Conservation (phyloP, 2,329 filamentous ascomycete species). For the Pseudocercospora macadamiae region DNA sequence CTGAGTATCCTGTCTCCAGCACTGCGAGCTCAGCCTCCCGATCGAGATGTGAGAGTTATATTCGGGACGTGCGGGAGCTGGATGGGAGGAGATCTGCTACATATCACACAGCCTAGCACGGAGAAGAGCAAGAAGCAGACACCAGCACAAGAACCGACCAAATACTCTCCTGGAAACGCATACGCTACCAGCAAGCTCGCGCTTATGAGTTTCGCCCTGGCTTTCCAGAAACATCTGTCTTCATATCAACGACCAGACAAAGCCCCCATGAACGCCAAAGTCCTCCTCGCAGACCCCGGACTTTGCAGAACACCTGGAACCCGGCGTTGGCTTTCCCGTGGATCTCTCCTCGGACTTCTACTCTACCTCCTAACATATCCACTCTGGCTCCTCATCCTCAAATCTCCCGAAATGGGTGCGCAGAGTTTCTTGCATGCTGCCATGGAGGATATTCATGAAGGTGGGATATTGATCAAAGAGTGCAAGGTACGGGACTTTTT, state of each 20-base stretch:
- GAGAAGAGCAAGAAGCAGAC: conserved; percentile 57
- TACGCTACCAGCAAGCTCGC: conserved; percentile 65
- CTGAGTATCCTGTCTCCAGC: conserved; percentile 89
- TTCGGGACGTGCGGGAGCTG: conserved; percentile 88
- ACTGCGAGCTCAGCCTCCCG: conserved; percentile 85
- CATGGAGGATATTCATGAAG: conserved; percentile 72
- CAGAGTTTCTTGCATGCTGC: conserved; percentile 84
- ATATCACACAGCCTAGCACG: conserved; percentile 47
- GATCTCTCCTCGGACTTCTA: conserved; percentile 76
- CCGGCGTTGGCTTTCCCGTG: conserved; percentile 81
- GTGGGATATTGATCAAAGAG: conserved; percentile 82
- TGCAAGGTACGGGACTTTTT: conserved; percentile 76
- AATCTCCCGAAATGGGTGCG: conserved; percentile 79
- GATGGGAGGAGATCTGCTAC: conserved; percentile 72
- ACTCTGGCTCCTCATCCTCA: conserved; percentile 84
- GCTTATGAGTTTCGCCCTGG: conserved; percentile 83
- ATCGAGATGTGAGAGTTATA: conserved; percentile 88
- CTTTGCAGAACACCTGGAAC: conserved; percentile 83
- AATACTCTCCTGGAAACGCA: conserved; percentile 48
- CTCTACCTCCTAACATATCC: conserved; percentile 78
- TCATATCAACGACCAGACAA: conserved; percentile 82
- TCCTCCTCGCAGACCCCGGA: conserved; percentile 87
- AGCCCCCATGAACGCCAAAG: conserved; percentile 77
- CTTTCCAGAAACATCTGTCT: conserved; percentile 90
- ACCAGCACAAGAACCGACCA: conserved; percentile 47